Evolutionary conservation across 805 yeast genomes (phyloP).

Genomic region (Gaillardinia entomophila): DNA sequence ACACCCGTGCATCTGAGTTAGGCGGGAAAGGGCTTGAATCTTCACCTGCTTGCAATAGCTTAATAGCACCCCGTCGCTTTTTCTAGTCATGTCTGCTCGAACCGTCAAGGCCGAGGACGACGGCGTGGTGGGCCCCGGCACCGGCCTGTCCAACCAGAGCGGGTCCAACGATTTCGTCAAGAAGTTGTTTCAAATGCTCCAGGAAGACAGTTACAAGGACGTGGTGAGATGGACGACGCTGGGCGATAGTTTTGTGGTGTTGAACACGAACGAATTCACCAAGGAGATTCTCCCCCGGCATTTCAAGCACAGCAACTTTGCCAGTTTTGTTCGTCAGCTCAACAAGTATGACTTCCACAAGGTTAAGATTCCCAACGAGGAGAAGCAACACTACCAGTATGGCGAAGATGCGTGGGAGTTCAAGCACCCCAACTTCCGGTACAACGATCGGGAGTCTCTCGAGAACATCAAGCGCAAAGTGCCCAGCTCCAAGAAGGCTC

Average conservation of each 20-base stretch:
- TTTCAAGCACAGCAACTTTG: slow-evolving; percentile 92
- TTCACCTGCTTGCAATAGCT: no score
- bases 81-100: background rate
- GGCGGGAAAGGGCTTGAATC: no score
- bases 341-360: slow-evolving; percentile 98
- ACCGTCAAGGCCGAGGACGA: background rate
- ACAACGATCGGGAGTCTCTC: slow-evolving; percentile 69
- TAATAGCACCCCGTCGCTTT: no score
- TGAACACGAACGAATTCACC: slow-evolving; percentile 87
- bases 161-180: slow-evolving; percentile 78
- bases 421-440: slow-evolving; percentile 81
- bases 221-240: slow-evolving; percentile 79
- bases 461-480: slow-evolving; percentile 86
- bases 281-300: slow-evolving; percentile 84
- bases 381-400: slow-evolving; percentile 45
- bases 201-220: slow-evolving; percentile 66
- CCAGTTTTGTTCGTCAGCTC: slow-evolving; percentile 89
- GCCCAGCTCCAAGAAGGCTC: slow-evolving; percentile 47
- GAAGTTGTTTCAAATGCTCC: slow-evolving; percentile 77
- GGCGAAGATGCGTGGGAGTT: slow-evolving; percentile 92
- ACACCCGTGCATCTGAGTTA: no score
- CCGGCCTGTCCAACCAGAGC: slow-evolving; percentile 27
- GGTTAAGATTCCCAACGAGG: slow-evolving; percentile 70
- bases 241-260: slow-evolving; percentile 86
- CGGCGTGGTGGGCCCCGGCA: slow-evolving; percentile 2